Conservation (phyloP, 2,329 filamentous ascomycete species). For the Xylaria arbuscula region DNA sequence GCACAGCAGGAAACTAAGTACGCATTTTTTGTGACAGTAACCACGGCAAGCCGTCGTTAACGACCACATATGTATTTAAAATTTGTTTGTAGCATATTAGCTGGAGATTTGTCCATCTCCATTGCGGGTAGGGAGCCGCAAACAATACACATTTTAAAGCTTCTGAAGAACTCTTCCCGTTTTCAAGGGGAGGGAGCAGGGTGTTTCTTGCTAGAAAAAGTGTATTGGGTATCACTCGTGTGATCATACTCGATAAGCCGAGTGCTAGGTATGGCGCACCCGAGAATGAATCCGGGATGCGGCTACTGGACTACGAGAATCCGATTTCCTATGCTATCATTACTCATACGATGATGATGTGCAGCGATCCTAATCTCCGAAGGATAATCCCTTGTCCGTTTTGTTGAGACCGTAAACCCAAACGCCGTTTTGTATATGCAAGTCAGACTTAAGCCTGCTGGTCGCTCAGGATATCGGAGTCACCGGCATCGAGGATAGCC, state of each 20-base stretch:
- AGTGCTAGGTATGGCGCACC: conserved; percentile 32
- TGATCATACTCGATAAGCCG: conserved; percentile 39
- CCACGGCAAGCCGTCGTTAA: background rate
- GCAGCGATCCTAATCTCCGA: conserved; percentile 29
- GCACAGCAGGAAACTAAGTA: background rate
- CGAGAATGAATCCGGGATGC: conserved; percentile 25
- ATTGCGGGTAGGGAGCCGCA: background rate
- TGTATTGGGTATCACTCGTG: conserved; percentile 49
- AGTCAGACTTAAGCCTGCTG: conserved; percentile 67
- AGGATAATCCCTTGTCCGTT: conserved; percentile 42
- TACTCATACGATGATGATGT: conserved; percentile 31
- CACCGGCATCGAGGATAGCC: conserved; percentile 95
- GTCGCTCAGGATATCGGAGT: conserved; percentile 95
- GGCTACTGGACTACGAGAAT: conserved; percentile 35
- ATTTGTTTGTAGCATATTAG: background rate
- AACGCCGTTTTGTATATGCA: conserved; percentile 47
- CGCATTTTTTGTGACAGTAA: background rate
- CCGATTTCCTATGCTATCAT: conserved; percentile 29
- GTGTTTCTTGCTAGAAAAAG: conserved; percentile 24
- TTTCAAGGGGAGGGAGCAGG: background rate
- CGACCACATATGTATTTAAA: background rate
- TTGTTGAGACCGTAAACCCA: conserved; percentile 46
- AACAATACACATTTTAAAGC: background rate
- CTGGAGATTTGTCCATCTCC: background rate
- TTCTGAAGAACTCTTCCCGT: too few species aligned